Conservation (phyloP, 148 eudicot genomes). For the Persicaria tinctoria region DNA sequence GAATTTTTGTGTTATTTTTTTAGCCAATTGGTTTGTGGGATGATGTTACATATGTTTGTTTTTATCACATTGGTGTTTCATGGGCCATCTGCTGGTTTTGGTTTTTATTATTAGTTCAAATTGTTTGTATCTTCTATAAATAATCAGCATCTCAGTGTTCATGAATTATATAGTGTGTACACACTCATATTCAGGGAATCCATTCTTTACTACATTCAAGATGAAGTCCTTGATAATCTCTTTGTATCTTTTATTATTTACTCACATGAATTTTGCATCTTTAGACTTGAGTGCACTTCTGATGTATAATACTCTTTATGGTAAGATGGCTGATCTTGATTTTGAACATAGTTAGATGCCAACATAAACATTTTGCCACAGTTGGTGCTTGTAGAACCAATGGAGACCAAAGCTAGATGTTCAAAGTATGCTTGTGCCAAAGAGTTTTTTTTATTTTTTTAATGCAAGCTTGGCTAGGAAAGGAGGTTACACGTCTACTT, state of each 20-base stretch:
- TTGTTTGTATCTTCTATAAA: neutral
- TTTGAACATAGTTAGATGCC: neutral
- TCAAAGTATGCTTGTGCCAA: neutral
- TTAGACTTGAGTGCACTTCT: neutral
- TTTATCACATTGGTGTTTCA: constrained; percentile 4
- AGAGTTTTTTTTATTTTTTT: neutral
- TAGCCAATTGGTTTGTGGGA: neutral
- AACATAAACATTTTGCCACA: neutral
- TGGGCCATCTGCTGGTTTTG: neutral
- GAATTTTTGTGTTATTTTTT: neutral
- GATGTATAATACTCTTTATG: neutral
- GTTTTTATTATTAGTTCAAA: neutral
- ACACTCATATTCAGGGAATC: neutral
- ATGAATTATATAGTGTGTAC: neutral
- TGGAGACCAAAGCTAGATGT: neutral
- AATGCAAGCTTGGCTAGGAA: neutral
- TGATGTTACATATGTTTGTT: neutral
- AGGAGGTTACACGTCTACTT: neutral
- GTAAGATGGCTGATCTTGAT: neutral
- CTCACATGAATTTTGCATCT: neutral
- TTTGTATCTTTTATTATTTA: neutral
- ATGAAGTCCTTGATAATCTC: constrained; percentile 2
- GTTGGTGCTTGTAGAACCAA: neutral
- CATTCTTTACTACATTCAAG: constrained; percentile 5
- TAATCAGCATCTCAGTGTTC: constrained; percentile 11